Evolutionary conservation across 495 filamentous ascomycete species (phyloP), one percentile per base, ranked within the genome.

Genomic region (Letharia columbiana): DNA sequence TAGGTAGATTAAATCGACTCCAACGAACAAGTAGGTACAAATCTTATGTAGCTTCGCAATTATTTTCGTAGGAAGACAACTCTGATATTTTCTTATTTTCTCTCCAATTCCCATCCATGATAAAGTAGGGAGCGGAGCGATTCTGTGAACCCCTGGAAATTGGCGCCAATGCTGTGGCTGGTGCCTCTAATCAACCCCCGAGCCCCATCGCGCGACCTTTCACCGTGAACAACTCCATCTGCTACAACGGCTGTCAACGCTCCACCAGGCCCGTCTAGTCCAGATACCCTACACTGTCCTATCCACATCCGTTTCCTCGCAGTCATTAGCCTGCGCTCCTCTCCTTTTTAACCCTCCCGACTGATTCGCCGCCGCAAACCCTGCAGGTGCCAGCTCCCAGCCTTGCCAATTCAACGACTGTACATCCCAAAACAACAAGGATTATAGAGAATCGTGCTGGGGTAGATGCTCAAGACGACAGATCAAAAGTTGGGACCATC

Each of bases 141-240:
- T 28, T 28, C 23, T 28, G 1, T 28, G 50, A 37, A 57, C 54
- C 54, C 54, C 54, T 57, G 54, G 64, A 66, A 61, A 61, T 66
- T 66, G 59, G 59, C n/a, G 42, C 40, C 59, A 41, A 28, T 35
- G 37, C 45, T 66, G 64, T 66, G 64, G 64, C 64, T 66, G 50
- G 64, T 65, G 54, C 57, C 63, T 35, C 54, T 57, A 42, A 45
- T 3, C 31, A 3, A 23, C 18, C 33, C 63, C 47, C 41, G 57
- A 52, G 39, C 58, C 64, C 56, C 64, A 66, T 66, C 42, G 58
- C 42, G 58, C 58, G 45, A 61, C 58, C 59, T 56, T 61, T 20
- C 37, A 66, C 49, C 58, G 23, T 61, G 64, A 66, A 58, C 57
- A 15, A 28, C 59, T 56, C 58, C 59, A 49, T 66, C 64, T 62